Conservation (phyloP, 257 asterid species). For the Phtheirospermum japonicum region DNA sequence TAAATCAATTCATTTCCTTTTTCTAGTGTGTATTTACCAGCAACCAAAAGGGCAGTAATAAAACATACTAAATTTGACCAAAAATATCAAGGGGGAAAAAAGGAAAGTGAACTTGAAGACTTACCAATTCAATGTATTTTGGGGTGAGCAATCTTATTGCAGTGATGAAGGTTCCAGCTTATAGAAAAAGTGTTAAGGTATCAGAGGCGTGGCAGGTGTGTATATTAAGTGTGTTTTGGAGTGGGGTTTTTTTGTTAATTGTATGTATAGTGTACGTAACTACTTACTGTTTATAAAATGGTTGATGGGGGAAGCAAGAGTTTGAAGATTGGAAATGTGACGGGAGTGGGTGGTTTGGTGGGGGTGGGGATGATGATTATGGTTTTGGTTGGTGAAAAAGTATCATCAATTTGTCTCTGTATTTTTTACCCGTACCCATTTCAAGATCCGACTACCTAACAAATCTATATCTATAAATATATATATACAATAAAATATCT, state of each 20-base stretch:
- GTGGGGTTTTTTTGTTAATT: not conserved
- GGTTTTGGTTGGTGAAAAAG: conserved; percentile 1
- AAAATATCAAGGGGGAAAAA: not conserved
- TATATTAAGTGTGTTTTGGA: not conserved
- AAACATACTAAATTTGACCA: not conserved
- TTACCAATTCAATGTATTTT: conserved; percentile 23
- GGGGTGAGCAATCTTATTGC: not conserved
- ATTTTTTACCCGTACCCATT: not conserved
- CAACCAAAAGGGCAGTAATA: not conserved
- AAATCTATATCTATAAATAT: no score
- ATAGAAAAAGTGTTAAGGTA: not conserved
- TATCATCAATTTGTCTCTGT: not conserved
- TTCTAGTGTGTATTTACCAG: not conserved
- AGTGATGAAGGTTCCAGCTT: conserved; percentile 16
- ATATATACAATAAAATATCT: no score
- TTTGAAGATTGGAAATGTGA: not conserved
- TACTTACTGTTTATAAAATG: not conserved
- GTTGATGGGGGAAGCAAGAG: not conserved
- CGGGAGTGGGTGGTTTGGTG: not conserved
- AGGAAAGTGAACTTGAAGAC: not conserved
- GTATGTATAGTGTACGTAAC: not conserved
- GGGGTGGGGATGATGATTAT: conserved; percentile 1
- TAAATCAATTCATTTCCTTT: not conserved
- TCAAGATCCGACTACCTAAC: not conserved
- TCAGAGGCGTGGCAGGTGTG: not conserved